Evolutionary conservation across 2,329 filamentous ascomycete genomes (phyloP), one percentile per base, ranked within the genome.

Genomic region (Dothideomycetes sp.): DNA sequence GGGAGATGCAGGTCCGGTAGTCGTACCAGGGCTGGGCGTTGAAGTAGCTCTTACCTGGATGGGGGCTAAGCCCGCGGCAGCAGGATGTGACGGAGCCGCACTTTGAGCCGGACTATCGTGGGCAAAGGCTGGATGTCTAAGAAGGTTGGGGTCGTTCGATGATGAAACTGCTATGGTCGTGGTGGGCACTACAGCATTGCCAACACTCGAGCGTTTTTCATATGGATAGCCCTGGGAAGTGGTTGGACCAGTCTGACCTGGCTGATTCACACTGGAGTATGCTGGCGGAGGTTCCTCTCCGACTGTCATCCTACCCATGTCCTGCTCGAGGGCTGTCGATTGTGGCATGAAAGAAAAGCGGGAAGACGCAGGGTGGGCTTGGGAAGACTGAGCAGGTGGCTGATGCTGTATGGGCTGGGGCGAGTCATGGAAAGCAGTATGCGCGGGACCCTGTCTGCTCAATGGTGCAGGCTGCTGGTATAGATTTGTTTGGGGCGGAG

Each of bases 221-320:
- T 76, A 78, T 0, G 86, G 81, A 59, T 88, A 91, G 9, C 63
- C 61, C 42, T 62, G 78, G 52, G 59, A 68, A 53, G 66, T 55
- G 22, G 59, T 58, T 2, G 63, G 57, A 11, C 66, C 66, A 19
- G 68, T 54, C 14, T 56, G 46, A 5, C 52, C 50, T 4, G 56
- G 52, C 17, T 46, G 40, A 24, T 59, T 57, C 19, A 94, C 75
- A 52, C 81, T 91, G 8, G 86, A 91, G 60, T 98, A 98, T 4
- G 91, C 89, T n/a, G 91, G 91, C 15, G 91, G 91, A 11, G 89
- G 88, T 39, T 86, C 87, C 16, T 85, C 83, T 19, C 79, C 73
- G 49, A 85, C 72, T 49, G 85, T 78, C 72, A 94, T 73, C 14
- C 86, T 78, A 49, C 86, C 79, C 57, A 94, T 83, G 50, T 94